Evolutionary conservation across 345 rosid species (phyloP).

Genomic region (Gossypium anomalum): DNA sequence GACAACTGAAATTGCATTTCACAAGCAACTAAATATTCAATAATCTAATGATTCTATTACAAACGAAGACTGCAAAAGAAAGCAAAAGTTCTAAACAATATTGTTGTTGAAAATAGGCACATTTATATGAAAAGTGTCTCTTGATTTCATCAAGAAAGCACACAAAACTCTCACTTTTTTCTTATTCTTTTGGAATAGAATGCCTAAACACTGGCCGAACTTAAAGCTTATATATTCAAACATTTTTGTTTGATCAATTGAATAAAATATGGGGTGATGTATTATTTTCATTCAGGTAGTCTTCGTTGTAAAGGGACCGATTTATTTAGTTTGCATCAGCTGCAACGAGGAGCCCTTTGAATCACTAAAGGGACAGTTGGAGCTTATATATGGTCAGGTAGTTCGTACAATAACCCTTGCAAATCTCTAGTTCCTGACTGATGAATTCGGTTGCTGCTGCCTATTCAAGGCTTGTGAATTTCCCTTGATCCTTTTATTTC

Average conservation of each 20-base stretch:
- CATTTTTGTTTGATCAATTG: conserved; percentile 7
- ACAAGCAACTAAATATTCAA: too few relatives aligned
- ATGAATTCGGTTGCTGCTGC: background rate
- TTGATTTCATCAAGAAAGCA: background rate
- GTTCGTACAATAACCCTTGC: conserved; percentile 5
- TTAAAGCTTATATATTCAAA: background rate
- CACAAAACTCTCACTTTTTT: background rate
- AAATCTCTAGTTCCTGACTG: background rate
- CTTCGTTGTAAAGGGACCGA: conserved; percentile 95
- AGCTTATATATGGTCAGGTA: conserved; percentile 99
- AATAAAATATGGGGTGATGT: conserved; percentile 5
- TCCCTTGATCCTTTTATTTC: background rate
- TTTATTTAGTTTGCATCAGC: conserved; percentile 95
- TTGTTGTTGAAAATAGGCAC: background rate
- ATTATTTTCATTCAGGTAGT: conserved; percentile 50
- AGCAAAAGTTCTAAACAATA: too few relatives aligned
- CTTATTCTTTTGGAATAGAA: conserved; percentile 9
- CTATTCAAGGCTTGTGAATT: background rate
- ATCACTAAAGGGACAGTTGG: conserved; percentile 76
- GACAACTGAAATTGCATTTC: too few relatives aligned
- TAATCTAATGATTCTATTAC: too few relatives aligned
- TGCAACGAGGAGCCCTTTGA: conserved; percentile 93
- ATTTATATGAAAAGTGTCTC: background rate
- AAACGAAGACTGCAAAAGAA: too few relatives aligned
- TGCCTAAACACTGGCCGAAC: background rate